These are phyloP conservation scores for Immersiella caudata DNA, from an alignment of 495 filamentous ascomycete genomes.

Conservation along the genomic window DNA sequence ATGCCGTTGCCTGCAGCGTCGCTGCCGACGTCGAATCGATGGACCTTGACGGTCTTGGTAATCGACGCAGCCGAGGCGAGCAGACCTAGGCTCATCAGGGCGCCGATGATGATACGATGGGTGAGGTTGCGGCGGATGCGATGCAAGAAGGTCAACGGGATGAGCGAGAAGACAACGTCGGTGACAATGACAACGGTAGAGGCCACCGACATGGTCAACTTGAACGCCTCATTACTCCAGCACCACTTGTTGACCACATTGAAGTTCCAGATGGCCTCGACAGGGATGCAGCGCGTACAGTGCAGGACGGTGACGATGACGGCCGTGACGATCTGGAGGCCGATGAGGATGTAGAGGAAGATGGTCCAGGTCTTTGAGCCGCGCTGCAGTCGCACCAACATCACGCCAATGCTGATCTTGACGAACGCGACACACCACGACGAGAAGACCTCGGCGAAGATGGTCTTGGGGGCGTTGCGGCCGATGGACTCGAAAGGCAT, in stretches of 20 bases:
- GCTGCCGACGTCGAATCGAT: not conserved
- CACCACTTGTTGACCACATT: slow-evolving; percentile 1
- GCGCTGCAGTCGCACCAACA: slow-evolving; percentile 15
- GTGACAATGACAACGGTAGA: slow-evolving; percentile 10
- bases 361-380: not conserved
- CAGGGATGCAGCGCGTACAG: slow-evolving; percentile 18
- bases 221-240: slow-evolving; percentile 19
- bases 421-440: slow-evolving; percentile 19
- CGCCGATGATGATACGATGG: slow-evolving; percentile 17
- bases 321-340: slow-evolving; percentile 11
- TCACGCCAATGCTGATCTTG: slow-evolving; percentile 20
- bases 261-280: slow-evolving; percentile 14
- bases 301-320: slow-evolving; percentile 18
- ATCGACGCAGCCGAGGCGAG: slow-evolving; percentile 12
- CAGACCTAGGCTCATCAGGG: not conserved
- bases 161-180: slow-evolving; percentile 15
- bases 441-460: slow-evolving; percentile 3
- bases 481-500: not conserved
- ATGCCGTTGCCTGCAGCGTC: slow-evolving; percentile 10
- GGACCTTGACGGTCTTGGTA: slow-evolving; percentile 10
- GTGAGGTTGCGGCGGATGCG: slow-evolving; percentile 8
- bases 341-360: slow-evolving; percentile 13
- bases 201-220: slow-evolving; percentile 14
- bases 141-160: slow-evolving; percentile 16
- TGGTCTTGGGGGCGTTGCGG: slow-evolving; percentile 8